Conservation (phyloP, 306 rosid genomes). For the Fagus sylvatica region DNA sequence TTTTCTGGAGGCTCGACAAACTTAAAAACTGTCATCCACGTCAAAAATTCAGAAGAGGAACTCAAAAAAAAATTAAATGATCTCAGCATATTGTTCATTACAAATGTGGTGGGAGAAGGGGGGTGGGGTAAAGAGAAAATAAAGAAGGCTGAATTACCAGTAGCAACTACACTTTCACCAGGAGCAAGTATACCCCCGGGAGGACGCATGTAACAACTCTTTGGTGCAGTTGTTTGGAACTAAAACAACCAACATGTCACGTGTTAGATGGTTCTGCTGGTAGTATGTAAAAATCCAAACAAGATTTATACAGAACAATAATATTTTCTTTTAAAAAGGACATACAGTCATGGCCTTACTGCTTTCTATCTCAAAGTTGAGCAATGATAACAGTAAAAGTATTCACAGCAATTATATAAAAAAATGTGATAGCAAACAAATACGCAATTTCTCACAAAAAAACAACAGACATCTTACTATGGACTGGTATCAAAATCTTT, state of each 20-base stretch:
- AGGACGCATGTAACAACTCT: conserved; percentile 96
- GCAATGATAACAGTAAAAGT: not conserved
- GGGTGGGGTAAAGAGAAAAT: conserved; percentile 3
- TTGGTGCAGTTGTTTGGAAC: conserved; percentile 97
- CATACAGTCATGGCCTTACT: not conserved
- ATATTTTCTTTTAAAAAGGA: not conserved
- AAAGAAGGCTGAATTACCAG: conserved; percentile 52
- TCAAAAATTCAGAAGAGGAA: conserved; percentile 21
- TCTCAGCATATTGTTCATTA: not conserved
- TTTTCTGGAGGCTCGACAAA: conserved; percentile 90
- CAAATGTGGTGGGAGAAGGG: not conserved
- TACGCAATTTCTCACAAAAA: conserved; percentile 10
- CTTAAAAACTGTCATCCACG: conserved; percentile 70
- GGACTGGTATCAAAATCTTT: conserved; percentile 3
- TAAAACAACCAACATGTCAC: conserved; percentile 37
- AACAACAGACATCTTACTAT: not conserved
- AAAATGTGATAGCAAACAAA: not conserved
- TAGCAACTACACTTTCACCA: conserved; percentile 75
- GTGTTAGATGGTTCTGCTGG: conserved; percentile 16
- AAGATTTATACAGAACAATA: not conserved
- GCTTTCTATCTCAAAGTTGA: not conserved
- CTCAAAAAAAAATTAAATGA: conserved; percentile 13
- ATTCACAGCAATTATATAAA: not conserved
- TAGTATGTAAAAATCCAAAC: conserved; percentile 3
- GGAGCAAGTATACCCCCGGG: conserved; percentile 88